A percentile compares a stretch with the other conserved stretches of the same genome.
phyloP scores from a whole-genome alignment of 768 basidiomycete species.

The Leccinum fibrillosum region DNA sequence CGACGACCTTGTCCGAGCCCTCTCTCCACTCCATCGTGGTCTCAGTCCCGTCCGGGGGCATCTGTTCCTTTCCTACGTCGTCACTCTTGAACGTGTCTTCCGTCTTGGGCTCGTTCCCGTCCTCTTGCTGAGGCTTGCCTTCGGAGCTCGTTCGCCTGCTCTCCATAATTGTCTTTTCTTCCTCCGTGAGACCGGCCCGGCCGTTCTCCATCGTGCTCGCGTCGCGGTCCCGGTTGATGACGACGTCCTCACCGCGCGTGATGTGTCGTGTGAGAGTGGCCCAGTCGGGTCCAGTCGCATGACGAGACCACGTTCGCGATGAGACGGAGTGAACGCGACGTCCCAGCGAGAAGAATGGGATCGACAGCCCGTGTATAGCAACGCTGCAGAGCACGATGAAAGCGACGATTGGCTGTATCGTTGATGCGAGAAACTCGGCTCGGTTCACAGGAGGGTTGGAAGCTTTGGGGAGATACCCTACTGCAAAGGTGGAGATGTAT shows the following conservation, averaged over 20 bases:
- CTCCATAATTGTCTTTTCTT: slow-evolving; percentile 26
- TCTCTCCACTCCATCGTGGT: slow-evolving; percentile 61
- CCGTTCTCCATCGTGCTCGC: slow-evolving; percentile 49
- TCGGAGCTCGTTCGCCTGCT: slow-evolving; percentile 24
- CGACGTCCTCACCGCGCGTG: slow-evolving; percentile 67
- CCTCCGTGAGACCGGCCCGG: slow-evolving; percentile 28
- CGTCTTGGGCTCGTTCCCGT: slow-evolving; percentile 3
- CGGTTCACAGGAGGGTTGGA: slow-evolving; percentile 49
- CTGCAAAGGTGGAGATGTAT: slow-evolving; percentile 87
- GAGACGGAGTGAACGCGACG: slow-evolving; percentile 75
- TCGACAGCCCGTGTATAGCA: slow-evolving; percentile 84
- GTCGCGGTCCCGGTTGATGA: slow-evolving; percentile 77
- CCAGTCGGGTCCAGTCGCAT: slow-evolving; percentile 77
- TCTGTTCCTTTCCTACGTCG: slow-evolving; percentile 32
- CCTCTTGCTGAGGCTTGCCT: slow-evolving; percentile 3
- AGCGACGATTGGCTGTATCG: slow-evolving; percentile 90
- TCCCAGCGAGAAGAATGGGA: slow-evolving; percentile 91
- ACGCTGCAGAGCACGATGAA: slow-evolving; percentile 95
- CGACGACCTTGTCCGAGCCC: slow-evolving; percentile 63
- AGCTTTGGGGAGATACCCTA: slow-evolving; percentile 50
- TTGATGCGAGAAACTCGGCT: slow-evolving; percentile 60
- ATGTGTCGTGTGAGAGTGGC: slow-evolving; percentile 72
- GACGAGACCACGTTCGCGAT: slow-evolving; percentile 89
- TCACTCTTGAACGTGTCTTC: slow-evolving; percentile 13
- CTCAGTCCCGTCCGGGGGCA: slow-evolving; percentile 44